Percentiles rank a stretch among this genome's conserved stretches.
Evolutionary conservation across 2,329 filamentous ascomycete genomes (phyloP).

Genomic region (Fusarium circinatum): DNA sequence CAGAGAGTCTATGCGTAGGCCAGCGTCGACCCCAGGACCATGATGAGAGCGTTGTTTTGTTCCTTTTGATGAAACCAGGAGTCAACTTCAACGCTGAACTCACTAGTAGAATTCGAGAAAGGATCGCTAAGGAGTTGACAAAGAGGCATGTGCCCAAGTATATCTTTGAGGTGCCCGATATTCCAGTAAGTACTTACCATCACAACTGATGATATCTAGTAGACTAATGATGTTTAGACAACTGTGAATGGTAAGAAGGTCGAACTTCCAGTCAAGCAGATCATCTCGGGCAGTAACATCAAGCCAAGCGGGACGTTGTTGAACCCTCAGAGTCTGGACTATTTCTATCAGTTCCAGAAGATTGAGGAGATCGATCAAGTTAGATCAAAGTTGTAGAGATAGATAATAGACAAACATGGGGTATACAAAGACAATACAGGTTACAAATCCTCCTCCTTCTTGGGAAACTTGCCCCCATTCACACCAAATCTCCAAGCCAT

Average conservation of each 20-base stretch:
- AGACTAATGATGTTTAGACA: constrained; percentile 59
- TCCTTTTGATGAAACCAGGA: constrained; percentile 67
- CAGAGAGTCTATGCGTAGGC: constrained; percentile 83
- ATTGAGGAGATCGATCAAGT: constrained; percentile 47
- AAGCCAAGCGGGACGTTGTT: constrained; percentile 80
- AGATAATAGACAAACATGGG: background rate
- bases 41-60: constrained; percentile 66
- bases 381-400: constrained; percentile 48
- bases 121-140: constrained; percentile 73
- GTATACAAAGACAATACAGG: background rate
- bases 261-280: constrained; percentile 85
- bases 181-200: constrained; percentile 69
- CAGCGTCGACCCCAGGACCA: constrained; percentile 70
- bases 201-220: background rate
- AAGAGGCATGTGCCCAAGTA: constrained; percentile 81
- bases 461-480: constrained; percentile 54
- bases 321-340: constrained; percentile 80
- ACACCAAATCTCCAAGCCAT: constrained; percentile 62
- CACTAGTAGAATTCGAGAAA: constrained; percentile 68
- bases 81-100: constrained; percentile 63
- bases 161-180: constrained; percentile 82
- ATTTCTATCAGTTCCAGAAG: constrained; percentile 76
- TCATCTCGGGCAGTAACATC: constrained; percentile 78
- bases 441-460: constrained; percentile 31
- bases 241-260: constrained; percentile 90